phyloP scores from a whole-genome alignment of 2,329 filamentous ascomycete species.

The Aspergillus novofumigatus region DNA sequence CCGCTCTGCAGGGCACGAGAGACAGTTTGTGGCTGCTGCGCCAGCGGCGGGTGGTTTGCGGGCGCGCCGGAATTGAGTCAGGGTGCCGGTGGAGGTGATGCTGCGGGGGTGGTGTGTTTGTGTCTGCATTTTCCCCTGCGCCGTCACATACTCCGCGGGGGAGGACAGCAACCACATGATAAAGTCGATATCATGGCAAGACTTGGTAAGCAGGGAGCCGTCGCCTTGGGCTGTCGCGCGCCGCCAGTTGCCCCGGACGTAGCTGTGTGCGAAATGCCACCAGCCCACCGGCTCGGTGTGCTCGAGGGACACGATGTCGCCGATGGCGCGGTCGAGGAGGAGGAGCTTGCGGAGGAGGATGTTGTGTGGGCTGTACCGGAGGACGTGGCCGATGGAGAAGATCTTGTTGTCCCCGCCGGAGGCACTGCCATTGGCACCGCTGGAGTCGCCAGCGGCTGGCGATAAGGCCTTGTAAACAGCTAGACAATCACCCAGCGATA shows the following conservation, averaged over 20 bases:
- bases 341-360: slow-evolving; percentile 75
- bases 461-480: slow-evolving; percentile 53
- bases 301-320: slow-evolving; percentile 78
- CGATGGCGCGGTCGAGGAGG: slow-evolving; percentile 69
- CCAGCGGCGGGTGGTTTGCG: slow-evolving; percentile 75
- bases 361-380: slow-evolving; percentile 92
- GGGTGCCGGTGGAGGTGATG: slow-evolving; percentile 69
- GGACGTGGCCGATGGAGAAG: slow-evolving; percentile 89
- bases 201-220: slow-evolving; percentile 82
- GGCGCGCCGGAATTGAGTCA: slow-evolving; percentile 71
- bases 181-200: slow-evolving; percentile 93
- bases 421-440: not conserved
- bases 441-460: slow-evolving; percentile 1
- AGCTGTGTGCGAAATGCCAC: slow-evolving; percentile 93
- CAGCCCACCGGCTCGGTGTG: slow-evolving; percentile 93
- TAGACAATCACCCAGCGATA: slow-evolving; percentile 72
- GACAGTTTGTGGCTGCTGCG: slow-evolving; percentile 72
- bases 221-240: slow-evolving; percentile 69
- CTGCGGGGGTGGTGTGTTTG: slow-evolving; percentile 71
- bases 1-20: slow-evolving; percentile 69
- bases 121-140: not conserved
- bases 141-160: slow-evolving; percentile 2
- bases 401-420: slow-evolving; percentile 41
- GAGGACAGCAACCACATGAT: slow-evolving; percentile 76
- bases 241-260: slow-evolving; percentile 90